Base-by-base conservation (phyloP, 176 grass and related monocot genomes). In the Oryza coarctata region DNA sequence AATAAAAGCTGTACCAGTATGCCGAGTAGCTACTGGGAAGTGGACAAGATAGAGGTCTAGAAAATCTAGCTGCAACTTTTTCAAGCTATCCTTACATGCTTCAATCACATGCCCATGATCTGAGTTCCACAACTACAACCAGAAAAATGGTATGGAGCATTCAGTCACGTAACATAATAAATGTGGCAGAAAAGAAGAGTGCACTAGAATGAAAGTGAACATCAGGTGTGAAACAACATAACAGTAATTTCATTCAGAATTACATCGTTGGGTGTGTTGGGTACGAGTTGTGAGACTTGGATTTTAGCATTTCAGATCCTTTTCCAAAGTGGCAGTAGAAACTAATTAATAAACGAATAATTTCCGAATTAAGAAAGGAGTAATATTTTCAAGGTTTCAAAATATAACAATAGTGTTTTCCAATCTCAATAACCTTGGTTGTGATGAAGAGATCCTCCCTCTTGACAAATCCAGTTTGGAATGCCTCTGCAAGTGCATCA, bases 361-460 rank as follows among this genome's bases (percentile, higher is more conserved):
- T 78, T 78, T 65, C 13, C 22, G 43, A 11, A 52, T 33, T 2
- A 47, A 0, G 7, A 12, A 45, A 39, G 30, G 1, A 41, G 9
- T 3, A 23, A 6, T 4, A 78, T 7, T 26, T 44, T 75, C 33
- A 60, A 25, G 55, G 55, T n/a, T 60, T 60, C 5, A 9, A 11
- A 60, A n/a, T 22, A 60, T 8, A 9, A n/a, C 55, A 60, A 0
- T 60, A 18, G 29, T n/a, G 20, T 27, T 36, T 12, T 39, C 18
- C 8, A 68, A 6, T 57, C 50, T 12, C 6, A 67, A 60, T 75
- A 61, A 97, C 94, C 89, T 98, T 98, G 61, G 92, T 98, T 6
- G 95, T 98, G 74, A 98, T 91, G 75, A 98, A 98, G 63, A 98
- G 86, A 50, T 98, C 92, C 57, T 94, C 90, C 76, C 95, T 91